These are phyloP conservation scores for Pyracantha coccinea DNA, from an alignment of 331 rosid genomes.

Conservation along the genomic window DNA sequence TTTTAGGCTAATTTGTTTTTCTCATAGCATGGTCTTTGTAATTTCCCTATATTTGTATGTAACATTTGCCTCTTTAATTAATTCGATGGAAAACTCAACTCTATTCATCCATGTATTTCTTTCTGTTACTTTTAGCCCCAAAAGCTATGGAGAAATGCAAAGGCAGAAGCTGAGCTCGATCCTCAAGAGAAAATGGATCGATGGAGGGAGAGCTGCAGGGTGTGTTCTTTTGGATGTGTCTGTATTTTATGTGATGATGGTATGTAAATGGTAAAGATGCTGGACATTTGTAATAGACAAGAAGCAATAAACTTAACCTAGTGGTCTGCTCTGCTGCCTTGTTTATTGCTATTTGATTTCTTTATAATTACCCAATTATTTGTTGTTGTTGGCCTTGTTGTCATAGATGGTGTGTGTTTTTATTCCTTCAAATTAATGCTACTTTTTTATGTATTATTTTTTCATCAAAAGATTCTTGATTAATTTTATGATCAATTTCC, in stretches of 20 bases:
- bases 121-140: constrained; percentile 60
- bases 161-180: constrained; percentile 65
- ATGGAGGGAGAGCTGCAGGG: constrained; percentile 6
- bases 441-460: constrained; percentile 6
- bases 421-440: constrained; percentile 39
- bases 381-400: constrained; percentile 40
- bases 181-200: neutral
- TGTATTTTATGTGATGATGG: constrained; percentile 45
- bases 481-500: constrained; percentile 10
- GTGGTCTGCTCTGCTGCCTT: constrained; percentile 34
- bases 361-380: constrained; percentile 24
- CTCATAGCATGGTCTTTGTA: too few relatives aligned
- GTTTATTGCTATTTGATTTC: constrained; percentile 39
- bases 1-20: neutral
- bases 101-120: neutral
- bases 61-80: too few relatives aligned
- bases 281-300: constrained; percentile 61
- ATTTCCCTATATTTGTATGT: too few relatives aligned
- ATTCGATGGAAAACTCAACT: neutral
- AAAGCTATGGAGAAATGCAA: constrained; percentile 99
- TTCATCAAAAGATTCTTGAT: constrained; percentile 34
- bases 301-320: constrained; percentile 60
- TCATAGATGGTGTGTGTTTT: constrained; percentile 51
- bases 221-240: constrained; percentile 36
- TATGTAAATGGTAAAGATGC: constrained; percentile 55